Conservation (phyloP, 768 basidiomycete species). For the Suillus subluteus region DNA sequence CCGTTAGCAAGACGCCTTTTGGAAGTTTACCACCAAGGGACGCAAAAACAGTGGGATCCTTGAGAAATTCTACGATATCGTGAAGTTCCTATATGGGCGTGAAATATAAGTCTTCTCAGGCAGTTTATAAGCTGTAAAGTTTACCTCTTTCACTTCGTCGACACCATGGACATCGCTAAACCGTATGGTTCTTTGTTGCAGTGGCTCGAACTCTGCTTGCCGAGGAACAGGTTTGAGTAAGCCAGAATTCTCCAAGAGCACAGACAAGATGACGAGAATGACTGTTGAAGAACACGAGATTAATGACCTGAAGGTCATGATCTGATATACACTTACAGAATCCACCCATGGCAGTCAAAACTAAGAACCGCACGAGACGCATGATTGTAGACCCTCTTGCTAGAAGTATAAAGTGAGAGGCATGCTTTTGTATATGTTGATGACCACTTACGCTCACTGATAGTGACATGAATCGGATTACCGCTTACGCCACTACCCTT, state of each 20-base stretch:
- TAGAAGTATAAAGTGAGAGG: conserved; percentile 28
- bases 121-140: conserved; percentile 18
- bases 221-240: conserved; percentile 87
- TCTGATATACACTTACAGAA: conserved; percentile 58
- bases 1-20: conserved; percentile 91
- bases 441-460: conserved; percentile 72
- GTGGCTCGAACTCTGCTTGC: conserved; percentile 82
- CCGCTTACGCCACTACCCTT: conserved; percentile 46
- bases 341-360: conserved; percentile 54
- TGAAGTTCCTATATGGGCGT: conserved; percentile 68
- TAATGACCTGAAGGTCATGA: background rate
- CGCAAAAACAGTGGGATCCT: conserved; percentile 89
- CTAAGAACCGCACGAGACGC: conserved; percentile 63
- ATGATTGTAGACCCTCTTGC: conserved; percentile 73
- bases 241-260: conserved; percentile 92
- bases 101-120: conserved; percentile 4
- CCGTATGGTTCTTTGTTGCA: conserved; percentile 79
- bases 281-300: conserved; percentile 43
- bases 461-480: conserved; percentile 78
- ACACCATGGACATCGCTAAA: conserved; percentile 97
- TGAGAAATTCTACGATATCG: conserved; percentile 94
- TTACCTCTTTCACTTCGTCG: conserved; percentile 92
- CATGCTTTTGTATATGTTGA: conserved; percentile 6
- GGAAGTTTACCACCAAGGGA: conserved; percentile 92
- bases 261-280: conserved; percentile 82